These are phyloP conservation scores for Fusarium irregulare DNA, from an alignment of 2,329 filamentous ascomycete genomes.

Conservation along the genomic window DNA sequence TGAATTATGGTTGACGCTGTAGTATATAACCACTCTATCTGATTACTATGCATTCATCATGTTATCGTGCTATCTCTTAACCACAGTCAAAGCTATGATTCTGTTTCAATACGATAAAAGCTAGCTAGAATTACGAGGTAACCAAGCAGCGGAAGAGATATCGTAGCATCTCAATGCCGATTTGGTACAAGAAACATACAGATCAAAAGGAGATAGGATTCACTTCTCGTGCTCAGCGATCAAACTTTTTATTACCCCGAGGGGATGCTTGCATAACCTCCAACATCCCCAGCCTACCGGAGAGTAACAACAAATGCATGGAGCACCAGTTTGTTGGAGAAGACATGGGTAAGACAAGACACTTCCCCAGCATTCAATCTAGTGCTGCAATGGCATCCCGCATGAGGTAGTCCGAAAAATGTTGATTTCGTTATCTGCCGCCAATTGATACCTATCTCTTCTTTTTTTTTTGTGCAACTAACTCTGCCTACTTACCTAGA, in stretches of 20 bases:
- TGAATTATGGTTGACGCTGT: neutral
- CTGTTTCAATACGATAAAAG: neutral
- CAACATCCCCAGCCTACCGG: slow-evolving; percentile 3
- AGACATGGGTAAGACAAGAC: slow-evolving; percentile 20
- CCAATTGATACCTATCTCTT: slow-evolving; percentile 11
- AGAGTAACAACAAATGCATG: slow-evolving; percentile 4
- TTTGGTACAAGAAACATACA: neutral
- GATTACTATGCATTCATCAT: neutral
- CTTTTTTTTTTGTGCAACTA: neutral
- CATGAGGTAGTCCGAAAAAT: slow-evolving; percentile 18
- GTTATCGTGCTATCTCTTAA: neutral
- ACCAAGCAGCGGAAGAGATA: neutral
- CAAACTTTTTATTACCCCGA: slow-evolving; percentile 7
- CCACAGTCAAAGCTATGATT: neutral
- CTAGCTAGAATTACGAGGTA: neutral
- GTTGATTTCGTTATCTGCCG: neutral
- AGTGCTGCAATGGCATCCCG: slow-evolving; percentile 4
- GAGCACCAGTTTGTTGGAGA: slow-evolving; percentile 23
- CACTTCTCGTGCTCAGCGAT: neutral
- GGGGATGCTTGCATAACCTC: slow-evolving; percentile 2
- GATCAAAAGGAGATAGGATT: neutral
- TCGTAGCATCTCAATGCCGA: neutral
- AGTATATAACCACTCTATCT: neutral
- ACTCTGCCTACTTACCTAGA: neutral
- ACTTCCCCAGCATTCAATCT: slow-evolving; percentile 11